Evolutionary conservation across 2,329 filamentous ascomycete species (phyloP).

Genomic region (Ceratocystis harringtonii): DNA sequence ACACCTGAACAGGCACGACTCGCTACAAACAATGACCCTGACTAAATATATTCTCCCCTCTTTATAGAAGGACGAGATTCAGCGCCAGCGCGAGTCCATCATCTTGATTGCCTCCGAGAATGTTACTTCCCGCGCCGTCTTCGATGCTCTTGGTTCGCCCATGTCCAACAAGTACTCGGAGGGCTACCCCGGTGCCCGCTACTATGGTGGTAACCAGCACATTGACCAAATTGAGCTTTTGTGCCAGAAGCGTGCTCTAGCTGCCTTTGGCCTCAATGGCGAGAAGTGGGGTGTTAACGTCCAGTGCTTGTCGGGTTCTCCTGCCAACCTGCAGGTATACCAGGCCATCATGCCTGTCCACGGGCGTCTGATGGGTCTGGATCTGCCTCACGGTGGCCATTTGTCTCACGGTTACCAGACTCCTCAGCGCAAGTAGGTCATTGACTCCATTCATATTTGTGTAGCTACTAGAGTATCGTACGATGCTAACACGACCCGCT

Average conservation of each 20-base stretch:
- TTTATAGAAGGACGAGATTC: conserved; percentile 68
- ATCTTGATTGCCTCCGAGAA: conserved; percentile 98
- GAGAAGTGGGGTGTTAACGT: conserved; percentile 98
- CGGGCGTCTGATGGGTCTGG: conserved; percentile 91
- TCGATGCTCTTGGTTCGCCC: conserved; percentile 86
- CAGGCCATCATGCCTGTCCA: conserved; percentile 93
- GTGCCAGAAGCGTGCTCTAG: conserved; percentile 85
- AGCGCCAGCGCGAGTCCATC: conserved; percentile 96
- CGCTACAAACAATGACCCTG: conserved; percentile 23
- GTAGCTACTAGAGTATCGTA: too few relatives aligned
- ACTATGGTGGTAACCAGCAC: conserved; percentile 98
- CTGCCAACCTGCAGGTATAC: conserved; percentile 96
- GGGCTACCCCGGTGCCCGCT: conserved; percentile 92
- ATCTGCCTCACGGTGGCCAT: conserved; percentile 87
- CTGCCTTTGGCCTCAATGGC: conserved; percentile 73
- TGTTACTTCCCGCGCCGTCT: conserved; percentile 94
- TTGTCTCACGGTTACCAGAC: conserved; percentile 97
- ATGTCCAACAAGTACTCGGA: conserved; percentile 99
- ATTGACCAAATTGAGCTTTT: conserved; percentile 92
- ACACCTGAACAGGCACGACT: not conserved
- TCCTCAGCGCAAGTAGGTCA: conserved; percentile 65
- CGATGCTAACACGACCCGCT: not conserved
- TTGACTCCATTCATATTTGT: too few relatives aligned
- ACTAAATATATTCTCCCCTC: conserved; percentile 13
- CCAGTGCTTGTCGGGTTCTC: conserved; percentile 80